Conservation (phyloP, 192 early-diverging fungal species). For the Bifiguratus adelaidae region DNA sequence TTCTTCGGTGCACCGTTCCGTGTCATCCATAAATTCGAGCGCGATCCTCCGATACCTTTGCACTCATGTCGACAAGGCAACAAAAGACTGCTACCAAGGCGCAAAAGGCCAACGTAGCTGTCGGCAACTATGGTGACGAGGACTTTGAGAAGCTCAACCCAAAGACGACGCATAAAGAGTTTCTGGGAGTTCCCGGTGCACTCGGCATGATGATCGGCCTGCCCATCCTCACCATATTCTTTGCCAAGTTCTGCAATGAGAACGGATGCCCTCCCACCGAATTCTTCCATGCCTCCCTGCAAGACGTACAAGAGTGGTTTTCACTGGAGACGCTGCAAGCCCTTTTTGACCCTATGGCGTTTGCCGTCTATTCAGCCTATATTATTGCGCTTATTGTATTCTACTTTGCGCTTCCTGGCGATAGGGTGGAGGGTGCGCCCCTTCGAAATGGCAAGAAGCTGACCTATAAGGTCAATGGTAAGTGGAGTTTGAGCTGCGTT, state of each 20-base stretch:
- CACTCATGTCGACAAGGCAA: too few relatives aligned
- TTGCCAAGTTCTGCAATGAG: slow-evolving; percentile 30
- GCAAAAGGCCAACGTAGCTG: not conserved
- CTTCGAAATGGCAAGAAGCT: slow-evolving; percentile 66
- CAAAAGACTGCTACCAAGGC: too few relatives aligned
- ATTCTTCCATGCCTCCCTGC: slow-evolving; percentile 6
- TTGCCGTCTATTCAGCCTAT: slow-evolving; percentile 53
- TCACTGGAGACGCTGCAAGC: slow-evolving; percentile 12
- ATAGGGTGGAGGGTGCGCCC: slow-evolving; percentile 45
- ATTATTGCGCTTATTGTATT: slow-evolving; percentile 54
- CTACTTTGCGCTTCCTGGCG: slow-evolving; percentile 61
- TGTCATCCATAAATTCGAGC: too few relatives aligned
- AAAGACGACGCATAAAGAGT: slow-evolving; percentile 68
- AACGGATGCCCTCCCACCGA: slow-evolving; percentile 40
- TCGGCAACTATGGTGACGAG: not conserved
- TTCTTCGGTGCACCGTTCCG: too few relatives aligned
- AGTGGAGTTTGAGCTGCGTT: not conserved
- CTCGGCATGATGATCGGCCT: slow-evolving; percentile 36
- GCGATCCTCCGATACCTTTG: too few relatives aligned
- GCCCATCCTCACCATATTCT: slow-evolving; percentile 29
- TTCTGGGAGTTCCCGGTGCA: slow-evolving; percentile 58
- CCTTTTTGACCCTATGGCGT: slow-evolving; percentile 32
- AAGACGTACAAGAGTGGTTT: slow-evolving; percentile 10
- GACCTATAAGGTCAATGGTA: slow-evolving; percentile 77
- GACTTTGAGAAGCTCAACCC: slow-evolving; percentile 35